Evolutionary conservation across 2,329 filamentous ascomycete genomes (phyloP).

Genomic region (Lecanosticta acicola): DNA sequence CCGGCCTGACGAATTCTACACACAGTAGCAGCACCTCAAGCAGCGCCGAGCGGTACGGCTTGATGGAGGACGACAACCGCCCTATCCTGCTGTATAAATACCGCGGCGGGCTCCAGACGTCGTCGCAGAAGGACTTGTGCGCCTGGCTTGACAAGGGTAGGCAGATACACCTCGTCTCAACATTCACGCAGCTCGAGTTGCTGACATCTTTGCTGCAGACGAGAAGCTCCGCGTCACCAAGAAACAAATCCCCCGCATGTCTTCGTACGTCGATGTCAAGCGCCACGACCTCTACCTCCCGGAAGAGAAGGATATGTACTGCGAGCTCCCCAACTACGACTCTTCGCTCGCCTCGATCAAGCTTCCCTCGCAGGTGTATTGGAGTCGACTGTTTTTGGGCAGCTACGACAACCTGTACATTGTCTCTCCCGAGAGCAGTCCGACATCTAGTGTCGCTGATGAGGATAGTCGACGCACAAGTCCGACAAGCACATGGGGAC

Average conservation of each 20-base stretch:
- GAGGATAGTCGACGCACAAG: conserved; percentile 28
- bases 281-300: conserved; percentile 42
- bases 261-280: conserved; percentile 43
- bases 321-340: conserved; percentile 39
- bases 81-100: conserved; percentile 45
- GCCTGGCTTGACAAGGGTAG: conserved; percentile 33
- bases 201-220: conserved; percentile 28
- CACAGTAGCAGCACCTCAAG: conserved; percentile 35
- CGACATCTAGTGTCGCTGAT: conserved; percentile 28
- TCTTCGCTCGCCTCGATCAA: conserved; percentile 45
- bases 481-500: conserved; percentile 28
- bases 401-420: conserved; percentile 47
- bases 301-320: conserved; percentile 34
- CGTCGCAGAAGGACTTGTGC: conserved; percentile 43
- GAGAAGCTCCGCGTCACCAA: conserved; percentile 42
- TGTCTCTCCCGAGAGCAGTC: conserved; percentile 40
- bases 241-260: conserved; percentile 43
- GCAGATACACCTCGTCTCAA: conserved; percentile 4
- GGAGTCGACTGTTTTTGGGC: conserved; percentile 42
- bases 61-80: conserved; percentile 40
- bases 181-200: neutral
- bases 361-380: conserved; percentile 41
- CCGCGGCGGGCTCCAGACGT: conserved; percentile 39
- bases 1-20: conserved; percentile 43
- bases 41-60: conserved; percentile 36